phyloP scores from a whole-genome alignment of 768 basidiomycete species.

The Imleria badia region DNA sequence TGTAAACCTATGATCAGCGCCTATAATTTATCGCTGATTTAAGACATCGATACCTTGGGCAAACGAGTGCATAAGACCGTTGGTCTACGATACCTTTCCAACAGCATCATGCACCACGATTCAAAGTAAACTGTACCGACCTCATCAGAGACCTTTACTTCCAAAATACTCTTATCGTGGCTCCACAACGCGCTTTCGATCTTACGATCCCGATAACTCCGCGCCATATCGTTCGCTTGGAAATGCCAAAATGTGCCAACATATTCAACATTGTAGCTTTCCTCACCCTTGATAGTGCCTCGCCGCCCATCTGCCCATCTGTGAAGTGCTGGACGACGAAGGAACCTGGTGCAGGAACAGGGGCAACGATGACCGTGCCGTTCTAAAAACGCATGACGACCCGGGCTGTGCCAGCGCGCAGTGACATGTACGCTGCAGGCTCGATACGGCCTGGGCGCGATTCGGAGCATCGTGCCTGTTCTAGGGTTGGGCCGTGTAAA shows the following conservation, averaged over 20 bases:
- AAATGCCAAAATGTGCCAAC: slow-evolving; percentile 46
- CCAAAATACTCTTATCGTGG: too few species aligned
- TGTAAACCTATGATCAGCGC: not conserved
- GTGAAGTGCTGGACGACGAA: slow-evolving; percentile 35
- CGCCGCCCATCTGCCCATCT: slow-evolving; percentile 34
- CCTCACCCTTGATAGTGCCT: slow-evolving; percentile 32
- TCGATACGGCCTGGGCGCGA: slow-evolving; percentile 40
- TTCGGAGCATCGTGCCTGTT: slow-evolving; percentile 22
- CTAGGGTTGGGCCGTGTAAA: slow-evolving; percentile 37
- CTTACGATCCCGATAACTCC: slow-evolving; percentile 24
- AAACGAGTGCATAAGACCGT: not conserved
- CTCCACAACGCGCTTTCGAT: too few species aligned
- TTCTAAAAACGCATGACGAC: slow-evolving; percentile 43
- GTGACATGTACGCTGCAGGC: slow-evolving; percentile 38
- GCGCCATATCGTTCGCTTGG: slow-evolving; percentile 55
- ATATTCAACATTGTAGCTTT: slow-evolving; percentile 34
- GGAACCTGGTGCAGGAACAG: slow-evolving; percentile 33
- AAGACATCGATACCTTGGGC: not conserved
- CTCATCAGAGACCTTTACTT: too few species aligned
- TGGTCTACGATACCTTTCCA: too few species aligned
- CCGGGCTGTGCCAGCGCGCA: slow-evolving; percentile 23
- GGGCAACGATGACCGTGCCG: slow-evolving; percentile 42
- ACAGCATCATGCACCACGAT: too few species aligned
- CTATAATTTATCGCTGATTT: not conserved
- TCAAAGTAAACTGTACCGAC: too few species aligned